Conservation (phyloP, 169 alveolate species). For the Babesia caballi region DNA sequence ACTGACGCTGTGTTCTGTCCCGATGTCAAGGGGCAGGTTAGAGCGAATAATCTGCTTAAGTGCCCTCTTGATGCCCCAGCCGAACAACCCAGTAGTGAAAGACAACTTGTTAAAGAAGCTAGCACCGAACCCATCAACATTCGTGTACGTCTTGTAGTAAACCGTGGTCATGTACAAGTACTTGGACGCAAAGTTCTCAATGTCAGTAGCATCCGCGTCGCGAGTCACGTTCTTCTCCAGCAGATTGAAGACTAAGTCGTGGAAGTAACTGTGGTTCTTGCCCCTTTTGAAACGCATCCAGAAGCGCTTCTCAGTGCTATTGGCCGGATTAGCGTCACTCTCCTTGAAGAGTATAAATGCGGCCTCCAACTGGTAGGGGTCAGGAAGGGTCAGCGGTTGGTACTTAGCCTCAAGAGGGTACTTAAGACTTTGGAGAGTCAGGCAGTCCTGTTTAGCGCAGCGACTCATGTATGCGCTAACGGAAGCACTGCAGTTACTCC, state of each 20-base stretch:
- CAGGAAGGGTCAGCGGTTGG: constrained; percentile 30
- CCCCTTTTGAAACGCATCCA: constrained; percentile 14
- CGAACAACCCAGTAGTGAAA: background rate
- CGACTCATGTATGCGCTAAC: constrained; percentile 23
- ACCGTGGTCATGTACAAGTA: constrained; percentile 42
- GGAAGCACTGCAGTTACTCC: constrained; percentile 4
- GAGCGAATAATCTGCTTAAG: background rate
- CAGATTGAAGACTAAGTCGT: constrained; percentile 6
- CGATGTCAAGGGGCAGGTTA: constrained; percentile 9
- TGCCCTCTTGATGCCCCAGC: background rate
- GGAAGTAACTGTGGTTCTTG: background rate
- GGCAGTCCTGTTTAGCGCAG: constrained; percentile 38
- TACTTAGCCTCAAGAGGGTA: background rate
- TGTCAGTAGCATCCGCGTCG: background rate
- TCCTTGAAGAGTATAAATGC: constrained; percentile 38
- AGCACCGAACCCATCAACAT: background rate
- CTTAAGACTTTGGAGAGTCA: constrained; percentile 12
- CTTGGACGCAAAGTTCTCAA: constrained; percentile 26
- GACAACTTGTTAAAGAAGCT: background rate
- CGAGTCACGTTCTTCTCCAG: background rate
- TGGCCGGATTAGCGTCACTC: constrained; percentile 20
- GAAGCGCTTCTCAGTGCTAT: background rate
- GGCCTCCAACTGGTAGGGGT: constrained; percentile 45
- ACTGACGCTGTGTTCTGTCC: too few species aligned
- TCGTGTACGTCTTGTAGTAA: constrained; percentile 17